These are phyloP conservation scores for Antrodiella citrinella DNA, from an alignment of 768 basidiomycete genomes.

Conservation along the genomic window DNA sequence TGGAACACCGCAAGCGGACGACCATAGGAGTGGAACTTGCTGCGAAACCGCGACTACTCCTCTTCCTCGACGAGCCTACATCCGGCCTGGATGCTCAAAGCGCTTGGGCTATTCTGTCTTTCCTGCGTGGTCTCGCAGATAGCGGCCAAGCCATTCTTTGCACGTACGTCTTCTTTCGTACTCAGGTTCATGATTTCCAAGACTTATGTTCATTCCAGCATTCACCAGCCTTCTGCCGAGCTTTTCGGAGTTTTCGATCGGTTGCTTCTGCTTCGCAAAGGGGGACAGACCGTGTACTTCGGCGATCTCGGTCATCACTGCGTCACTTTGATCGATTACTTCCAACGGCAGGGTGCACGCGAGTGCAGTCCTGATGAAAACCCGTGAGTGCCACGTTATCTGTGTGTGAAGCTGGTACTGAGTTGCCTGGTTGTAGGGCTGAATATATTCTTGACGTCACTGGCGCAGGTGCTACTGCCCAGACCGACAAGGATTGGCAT, in stretches of 20 bases:
- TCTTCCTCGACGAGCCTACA: constrained; percentile 89
- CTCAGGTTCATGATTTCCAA: too few species aligned
- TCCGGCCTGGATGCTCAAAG: constrained; percentile 80
- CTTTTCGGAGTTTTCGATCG: constrained; percentile 80
- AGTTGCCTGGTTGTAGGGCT: constrained; percentile 27
- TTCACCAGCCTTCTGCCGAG: constrained; percentile 71
- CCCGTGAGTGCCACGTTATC: constrained; percentile 33
- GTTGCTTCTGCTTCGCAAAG: constrained; percentile 66
- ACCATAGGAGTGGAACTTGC: constrained; percentile 89
- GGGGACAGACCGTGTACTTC: constrained; percentile 64
- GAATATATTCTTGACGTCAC: constrained; percentile 45
- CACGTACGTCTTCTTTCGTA: constrained; percentile 31
- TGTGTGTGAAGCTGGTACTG: background rate
- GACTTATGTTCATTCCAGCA: constrained; percentile 6
- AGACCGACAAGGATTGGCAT: constrained; percentile 39
- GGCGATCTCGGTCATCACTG: constrained; percentile 60
- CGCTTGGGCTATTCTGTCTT: constrained; percentile 74
- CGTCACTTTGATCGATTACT: constrained; percentile 59
- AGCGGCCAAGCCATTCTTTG: constrained; percentile 86
- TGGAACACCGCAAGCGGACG: constrained; percentile 72
- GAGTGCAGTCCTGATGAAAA: constrained; percentile 59
- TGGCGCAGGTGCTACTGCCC: constrained; percentile 45
- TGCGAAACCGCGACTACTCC: constrained; percentile 63
- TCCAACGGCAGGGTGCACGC: constrained; percentile 60
- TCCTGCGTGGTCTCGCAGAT: constrained; percentile 68